Evolutionary conservation across 169 alveolate genomes (phyloP).

Genomic region (Plasmodium ovale): DNA sequence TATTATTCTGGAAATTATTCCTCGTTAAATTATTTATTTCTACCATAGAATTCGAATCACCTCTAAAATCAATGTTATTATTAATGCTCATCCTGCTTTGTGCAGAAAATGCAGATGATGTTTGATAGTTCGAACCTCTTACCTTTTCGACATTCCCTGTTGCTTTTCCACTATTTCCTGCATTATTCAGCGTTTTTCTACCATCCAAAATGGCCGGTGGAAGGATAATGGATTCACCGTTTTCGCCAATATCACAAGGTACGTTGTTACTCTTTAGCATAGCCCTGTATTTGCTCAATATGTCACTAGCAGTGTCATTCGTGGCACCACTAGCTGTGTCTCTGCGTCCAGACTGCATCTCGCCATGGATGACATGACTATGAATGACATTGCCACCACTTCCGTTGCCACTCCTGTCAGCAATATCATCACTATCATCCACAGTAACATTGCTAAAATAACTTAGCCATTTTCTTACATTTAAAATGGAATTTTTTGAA

Average conservation of each 20-base stretch:
- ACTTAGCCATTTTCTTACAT: slow-evolving; percentile 13
- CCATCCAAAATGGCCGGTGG: background rate
- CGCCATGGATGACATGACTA: too few relatives aligned
- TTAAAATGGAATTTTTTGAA: background rate
- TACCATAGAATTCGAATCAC: background rate
- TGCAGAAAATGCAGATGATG: background rate
- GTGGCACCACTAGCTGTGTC: too few relatives aligned
- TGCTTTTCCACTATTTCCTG: background rate
- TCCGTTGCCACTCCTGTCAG: background rate
- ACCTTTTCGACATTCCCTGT: background rate
- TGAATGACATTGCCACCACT: too few relatives aligned
- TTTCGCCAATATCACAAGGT: background rate
- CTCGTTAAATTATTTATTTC: background rate
- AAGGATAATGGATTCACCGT: background rate
- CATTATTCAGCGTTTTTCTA: background rate
- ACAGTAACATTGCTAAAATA: background rate
- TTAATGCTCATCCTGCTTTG: background rate
- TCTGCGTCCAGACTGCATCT: too few relatives aligned
- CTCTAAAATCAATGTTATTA: background rate
- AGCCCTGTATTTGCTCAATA: background rate
- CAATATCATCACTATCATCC: background rate
- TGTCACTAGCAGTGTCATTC: too few relatives aligned
- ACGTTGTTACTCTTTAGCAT: background rate
- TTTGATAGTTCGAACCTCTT: background rate
- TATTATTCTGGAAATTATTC: background rate